phyloP scores from a whole-genome alignment of 2,329 filamentous ascomycete genomes.

The Beauveria pseudobassiana region DNA sequence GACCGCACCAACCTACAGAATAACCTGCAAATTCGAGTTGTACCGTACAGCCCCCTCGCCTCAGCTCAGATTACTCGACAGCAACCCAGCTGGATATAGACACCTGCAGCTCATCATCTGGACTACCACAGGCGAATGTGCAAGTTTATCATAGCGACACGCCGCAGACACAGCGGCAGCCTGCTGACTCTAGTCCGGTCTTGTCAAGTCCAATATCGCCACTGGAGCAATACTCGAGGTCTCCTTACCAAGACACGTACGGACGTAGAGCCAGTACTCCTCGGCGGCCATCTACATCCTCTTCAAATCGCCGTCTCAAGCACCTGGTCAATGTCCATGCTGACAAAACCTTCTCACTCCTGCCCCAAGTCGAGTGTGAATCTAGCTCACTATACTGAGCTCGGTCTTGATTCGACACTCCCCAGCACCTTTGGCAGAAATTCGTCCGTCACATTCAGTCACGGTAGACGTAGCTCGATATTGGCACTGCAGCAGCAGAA shows the following conservation, averaged over 20 bases:
- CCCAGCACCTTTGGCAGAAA: conserved; percentile 41
- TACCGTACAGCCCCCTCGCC: conserved; percentile 32
- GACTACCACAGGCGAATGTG: background rate
- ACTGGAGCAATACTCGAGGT: background rate
- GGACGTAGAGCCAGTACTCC: conserved; percentile 12
- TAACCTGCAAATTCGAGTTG: conserved; percentile 27
- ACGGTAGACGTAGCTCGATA: conserved; percentile 41
- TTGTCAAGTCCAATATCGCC: conserved; percentile 1
- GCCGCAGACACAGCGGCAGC: background rate
- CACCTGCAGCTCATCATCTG: background rate
- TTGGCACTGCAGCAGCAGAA: conserved; percentile 40
- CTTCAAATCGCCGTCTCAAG: conserved; percentile 21
- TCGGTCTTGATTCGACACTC: conserved; percentile 38
- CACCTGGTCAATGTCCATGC: conserved; percentile 43
- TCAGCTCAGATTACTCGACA: conserved; percentile 24
- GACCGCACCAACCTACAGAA: conserved; percentile 12
- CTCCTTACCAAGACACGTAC: background rate
- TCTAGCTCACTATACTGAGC: conserved; percentile 24
- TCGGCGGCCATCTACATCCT: conserved; percentile 19
- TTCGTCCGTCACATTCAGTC: conserved; percentile 37
- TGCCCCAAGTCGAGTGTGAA: conserved; percentile 26
- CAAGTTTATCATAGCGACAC: conserved; percentile 4
- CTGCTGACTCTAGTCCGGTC: background rate
- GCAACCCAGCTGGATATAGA: background rate
- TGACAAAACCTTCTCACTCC: conserved; percentile 52